Base-by-base conservation (phyloP, 1,284 basidiomycete species). In the Testicularia cyperi region DNA sequence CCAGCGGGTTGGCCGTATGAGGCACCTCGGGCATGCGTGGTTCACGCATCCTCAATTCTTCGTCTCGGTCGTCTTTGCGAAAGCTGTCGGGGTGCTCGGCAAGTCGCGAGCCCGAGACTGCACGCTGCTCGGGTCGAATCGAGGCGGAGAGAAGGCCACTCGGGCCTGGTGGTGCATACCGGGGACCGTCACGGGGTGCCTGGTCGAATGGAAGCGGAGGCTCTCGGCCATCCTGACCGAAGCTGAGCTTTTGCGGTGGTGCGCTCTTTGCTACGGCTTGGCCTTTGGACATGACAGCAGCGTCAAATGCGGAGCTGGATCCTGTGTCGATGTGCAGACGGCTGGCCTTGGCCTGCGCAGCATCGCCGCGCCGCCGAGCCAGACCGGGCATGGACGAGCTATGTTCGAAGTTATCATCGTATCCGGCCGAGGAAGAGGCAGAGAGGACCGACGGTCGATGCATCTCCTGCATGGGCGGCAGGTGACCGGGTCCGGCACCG, bases 161-260 rank as follows among this genome's bases (percentile, higher is more conserved):
- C 5, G 34, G 9, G 5, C 20, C 34, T 9, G 22, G 34, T 7
- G 34, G 21, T 19, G 13, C 22, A 19, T n/a, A 14, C 26, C 32
- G 35, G 22, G 35, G 24, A 32, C 44, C 19, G 25, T 47, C 38
- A 35, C 42, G 38, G 6, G 38, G 52, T 37, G 33, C 43, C 31
- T 47, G 48, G 10, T 54, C 41, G 34, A 54, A 44, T 35, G 60
- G 44, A 44, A 56, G 6, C 24, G 43, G 12, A 19, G 53, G 26
- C 20, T 38, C 39, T 19, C 49, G 55, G 29, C 42, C 49, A 36
- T 64, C 65, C 9, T 41, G 30, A 14, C 56, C 55, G 23, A 73
- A 75, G 0, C 55, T 53, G 15, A 56, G 57, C 57, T 75, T 72
- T 19, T 72, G 62, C 14, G 73, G 66, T 5, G 73, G 73, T 2